phyloP scores from a whole-genome alignment of 2,329 filamentous ascomycete genomes.

The Alternaria brassicae region DNA sequence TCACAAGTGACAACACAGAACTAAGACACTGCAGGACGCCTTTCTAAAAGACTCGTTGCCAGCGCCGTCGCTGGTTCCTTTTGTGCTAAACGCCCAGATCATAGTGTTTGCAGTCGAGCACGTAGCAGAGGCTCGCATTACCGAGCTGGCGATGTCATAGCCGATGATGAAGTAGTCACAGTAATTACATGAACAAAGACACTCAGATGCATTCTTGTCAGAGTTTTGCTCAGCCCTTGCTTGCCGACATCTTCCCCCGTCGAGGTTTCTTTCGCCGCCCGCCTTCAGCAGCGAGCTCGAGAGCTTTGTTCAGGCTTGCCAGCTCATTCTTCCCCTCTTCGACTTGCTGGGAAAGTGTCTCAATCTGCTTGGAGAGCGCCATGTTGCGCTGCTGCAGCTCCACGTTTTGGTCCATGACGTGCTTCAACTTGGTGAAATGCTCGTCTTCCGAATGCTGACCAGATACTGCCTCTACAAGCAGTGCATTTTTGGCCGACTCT shows the following conservation, averaged over 20 bases:
- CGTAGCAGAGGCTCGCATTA: conserved; percentile 3
- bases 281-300: conserved; percentile 11
- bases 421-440: neutral
- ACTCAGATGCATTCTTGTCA: neutral
- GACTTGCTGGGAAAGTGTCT: conserved; percentile 9
- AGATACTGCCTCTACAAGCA: conserved; percentile 8
- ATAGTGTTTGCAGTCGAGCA: conserved; percentile 12
- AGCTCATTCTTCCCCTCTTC: conserved; percentile 7
- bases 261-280: conserved; percentile 10
- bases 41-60: conserved; percentile 8
- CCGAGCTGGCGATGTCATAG: neutral
- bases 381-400: conserved; percentile 7
- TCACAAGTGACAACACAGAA: neutral
- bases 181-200: conserved; percentile 1
- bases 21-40: conserved; percentile 7
- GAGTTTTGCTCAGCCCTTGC: neutral
- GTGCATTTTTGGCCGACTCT: conserved; percentile 20
- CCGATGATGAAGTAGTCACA: neutral
- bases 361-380: neutral
- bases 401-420: conserved; percentile 17
- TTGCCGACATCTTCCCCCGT: neutral
- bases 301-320: conserved; percentile 12
- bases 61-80: conserved; percentile 11
- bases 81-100: conserved; percentile 16
- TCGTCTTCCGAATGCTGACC: conserved; percentile 3